Base-by-base conservation (phyloP, 192 early-diverging fungal species). In the Phycomyces blakesleeanus region DNA sequence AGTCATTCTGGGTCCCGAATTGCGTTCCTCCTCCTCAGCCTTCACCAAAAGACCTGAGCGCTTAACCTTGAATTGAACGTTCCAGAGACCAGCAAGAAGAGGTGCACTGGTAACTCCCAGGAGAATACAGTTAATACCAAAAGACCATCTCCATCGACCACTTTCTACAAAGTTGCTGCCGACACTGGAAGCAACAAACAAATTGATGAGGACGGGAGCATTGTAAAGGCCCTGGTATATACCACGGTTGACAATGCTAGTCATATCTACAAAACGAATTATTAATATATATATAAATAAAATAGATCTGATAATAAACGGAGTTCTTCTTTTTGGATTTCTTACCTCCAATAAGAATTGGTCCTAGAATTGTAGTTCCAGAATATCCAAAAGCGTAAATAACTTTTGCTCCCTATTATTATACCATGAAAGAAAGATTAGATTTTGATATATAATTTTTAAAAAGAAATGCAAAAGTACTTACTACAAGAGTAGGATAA, bases 321-420 rank as follows among this genome's bases (percentile, higher is more conserved):
- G 5, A n/a, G 38, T 15, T 56, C 25, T 26, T 0, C n/a, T n/a
- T 25, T 12, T 5, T 5, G 21, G 16, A 25, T 27, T 42, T 50
- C 44, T 25, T 37, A 61, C 59, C 59, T 20, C 37, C 62, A 55
- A 63, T 55, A 42, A 54, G 27, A 44, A 63, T 55, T n/a, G 20
- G 51, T 0, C 62, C 62, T 11, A 63, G 52, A 55, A 63, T 55
- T 15, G 37, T 27, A 40, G 25, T 27, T 54, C 66, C 66, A 38
- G 66, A 27, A 37, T 68, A 68, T 8, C 66, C 66, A 29, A 68
- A 68, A 11, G 58, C 40, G 42, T 68, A 68, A 29, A 68, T 61
- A 42, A 68, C 53, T 55, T 68, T 57, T 37, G 47, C 66, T n/a
- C 61, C 61, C 61, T 63, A 54, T 51, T n/a, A n/a, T n/a, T n/a